phyloP scores from a whole-genome alignment of 352 stramenopile genomes.

The Phytopythium sindhum region DNA sequence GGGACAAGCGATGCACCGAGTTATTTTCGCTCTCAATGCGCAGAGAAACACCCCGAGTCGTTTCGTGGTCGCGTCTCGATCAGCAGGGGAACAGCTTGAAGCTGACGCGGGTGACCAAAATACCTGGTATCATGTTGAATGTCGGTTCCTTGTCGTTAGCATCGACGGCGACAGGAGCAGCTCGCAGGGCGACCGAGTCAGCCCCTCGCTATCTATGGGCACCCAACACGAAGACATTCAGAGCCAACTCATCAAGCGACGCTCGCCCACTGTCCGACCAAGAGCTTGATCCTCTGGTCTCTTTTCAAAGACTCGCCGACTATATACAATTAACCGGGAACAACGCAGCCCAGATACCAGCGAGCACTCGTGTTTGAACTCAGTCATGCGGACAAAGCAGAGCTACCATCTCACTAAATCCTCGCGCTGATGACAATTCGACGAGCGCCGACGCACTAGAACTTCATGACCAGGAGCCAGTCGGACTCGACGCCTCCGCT shows the following conservation, averaged over 20 bases:
- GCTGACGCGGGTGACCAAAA: background rate
- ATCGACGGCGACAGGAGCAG: background rate
- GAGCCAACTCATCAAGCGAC: too few species aligned
- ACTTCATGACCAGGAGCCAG: conserved; percentile 14
- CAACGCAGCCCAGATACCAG: background rate
- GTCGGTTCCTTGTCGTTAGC: background rate
- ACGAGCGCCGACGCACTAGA: background rate
- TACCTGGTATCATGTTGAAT: background rate
- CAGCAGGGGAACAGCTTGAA: background rate
- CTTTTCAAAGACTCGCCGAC: too few species aligned
- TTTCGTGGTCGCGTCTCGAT: background rate
- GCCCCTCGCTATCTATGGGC: background rate
- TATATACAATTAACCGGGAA: too few species aligned
- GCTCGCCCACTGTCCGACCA: too few species aligned
- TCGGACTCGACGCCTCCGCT: conserved; percentile 16
- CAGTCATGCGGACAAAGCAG: background rate
- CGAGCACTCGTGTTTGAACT: background rate
- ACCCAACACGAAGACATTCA: too few species aligned
- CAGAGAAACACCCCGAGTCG: background rate
- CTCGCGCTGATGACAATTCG: background rate
- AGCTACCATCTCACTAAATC: background rate
- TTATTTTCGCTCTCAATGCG: background rate
- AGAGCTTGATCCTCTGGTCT: too few species aligned
- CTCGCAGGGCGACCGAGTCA: too few species aligned
- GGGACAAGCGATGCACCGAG: background rate